Evolutionary conservation across 495 filamentous ascomycete genomes (phyloP).

Genomic region (Aspergillus egyptiacus): DNA sequence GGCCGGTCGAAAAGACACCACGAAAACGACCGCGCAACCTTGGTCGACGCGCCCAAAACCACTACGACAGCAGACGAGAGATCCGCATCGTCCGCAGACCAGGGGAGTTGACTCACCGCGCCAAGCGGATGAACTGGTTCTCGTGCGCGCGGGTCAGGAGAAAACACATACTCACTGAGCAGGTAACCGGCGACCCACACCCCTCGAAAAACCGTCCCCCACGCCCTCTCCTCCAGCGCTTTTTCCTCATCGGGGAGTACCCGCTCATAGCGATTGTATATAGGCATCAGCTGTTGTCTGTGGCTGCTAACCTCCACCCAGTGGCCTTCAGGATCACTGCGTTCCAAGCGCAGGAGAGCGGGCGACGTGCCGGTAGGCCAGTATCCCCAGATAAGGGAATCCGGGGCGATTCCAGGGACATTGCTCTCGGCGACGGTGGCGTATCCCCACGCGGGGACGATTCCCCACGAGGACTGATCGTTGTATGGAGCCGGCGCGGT

Average conservation of each 20-base stretch:
- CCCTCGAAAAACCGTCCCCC: conserved; percentile 34
- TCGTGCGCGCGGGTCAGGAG: conserved; percentile 12
- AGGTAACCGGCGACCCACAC: conserved; percentile 44
- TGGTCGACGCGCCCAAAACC: conserved; percentile 42
- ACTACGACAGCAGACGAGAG: conserved; percentile 36
- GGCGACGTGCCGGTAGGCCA: conserved; percentile 27
- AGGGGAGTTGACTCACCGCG: conserved; percentile 17
- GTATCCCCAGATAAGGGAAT: conserved; percentile 30
- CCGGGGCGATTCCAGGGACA: conserved; percentile 19
- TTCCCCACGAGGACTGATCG: conserved; percentile 43
- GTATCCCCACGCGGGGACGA: conserved; percentile 54
- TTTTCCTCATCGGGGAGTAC: conserved; percentile 21
- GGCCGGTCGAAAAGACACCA: conserved; percentile 20
- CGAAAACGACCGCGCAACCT: conserved; percentile 43
- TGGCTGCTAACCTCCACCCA: neutral
- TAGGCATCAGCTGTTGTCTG: neutral
- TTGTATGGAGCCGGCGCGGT: conserved; percentile 47
- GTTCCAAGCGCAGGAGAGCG: conserved; percentile 19
- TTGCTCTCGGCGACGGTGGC: conserved; percentile 45
- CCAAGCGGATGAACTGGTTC: conserved; percentile 35
- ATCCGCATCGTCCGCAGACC: conserved; percentile 42
- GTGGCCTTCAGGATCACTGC: conserved; percentile 14
- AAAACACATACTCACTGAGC: conserved; percentile 44
- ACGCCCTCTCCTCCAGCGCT: conserved; percentile 21
- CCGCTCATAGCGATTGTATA: conserved; percentile 30